Percentiles rank a stretch among this genome's conserved stretches.
These are phyloP conservation scores for Citeromyces matritensis DNA, from an alignment of 805 yeast species.

Conservation along the genomic window DNA sequence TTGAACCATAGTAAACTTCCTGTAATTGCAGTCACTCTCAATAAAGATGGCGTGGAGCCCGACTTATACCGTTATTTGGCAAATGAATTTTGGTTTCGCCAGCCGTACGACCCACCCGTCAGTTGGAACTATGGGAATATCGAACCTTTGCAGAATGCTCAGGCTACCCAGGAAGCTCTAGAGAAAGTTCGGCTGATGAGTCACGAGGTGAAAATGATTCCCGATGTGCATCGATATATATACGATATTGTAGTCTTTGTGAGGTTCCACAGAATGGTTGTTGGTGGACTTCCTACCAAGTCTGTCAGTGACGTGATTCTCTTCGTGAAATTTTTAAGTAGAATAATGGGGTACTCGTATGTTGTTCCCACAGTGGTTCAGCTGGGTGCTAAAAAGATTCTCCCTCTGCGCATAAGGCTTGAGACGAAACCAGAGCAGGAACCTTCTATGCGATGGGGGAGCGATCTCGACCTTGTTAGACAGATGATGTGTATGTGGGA, in stretches of 20 bases:
- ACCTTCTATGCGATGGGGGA: slow-evolving; percentile 38
- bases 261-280: slow-evolving; percentile 38
- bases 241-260: slow-evolving; percentile 39
- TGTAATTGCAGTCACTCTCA: not conserved
- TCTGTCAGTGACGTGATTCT: slow-evolving; percentile 24
- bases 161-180: not conserved
- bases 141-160: not conserved
- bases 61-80: not conserved
- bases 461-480: slow-evolving; percentile 25
- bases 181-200: slow-evolving; percentile 3
- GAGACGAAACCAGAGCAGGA: slow-evolving; percentile 23
- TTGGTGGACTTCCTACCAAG: slow-evolving; percentile 34
- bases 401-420: slow-evolving; percentile 28
- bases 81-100: not conserved
- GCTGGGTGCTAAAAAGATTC: slow-evolving; percentile 27
- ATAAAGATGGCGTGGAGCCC: not conserved
- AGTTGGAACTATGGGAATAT: not conserved
- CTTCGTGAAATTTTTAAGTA: slow-evolving; percentile 23
- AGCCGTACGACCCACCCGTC: too few species aligned
- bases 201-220: slow-evolving; percentile 19
- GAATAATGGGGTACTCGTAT: slow-evolving; percentile 20
- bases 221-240: slow-evolving; percentile 37
- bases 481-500: slow-evolving; percentile 28
- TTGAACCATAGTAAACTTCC: not conserved
- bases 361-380: slow-evolving; percentile 40